Evolutionary conservation across 2,329 filamentous ascomycete genomes (phyloP).

Genomic region (Trichoderma asperellum): DNA sequence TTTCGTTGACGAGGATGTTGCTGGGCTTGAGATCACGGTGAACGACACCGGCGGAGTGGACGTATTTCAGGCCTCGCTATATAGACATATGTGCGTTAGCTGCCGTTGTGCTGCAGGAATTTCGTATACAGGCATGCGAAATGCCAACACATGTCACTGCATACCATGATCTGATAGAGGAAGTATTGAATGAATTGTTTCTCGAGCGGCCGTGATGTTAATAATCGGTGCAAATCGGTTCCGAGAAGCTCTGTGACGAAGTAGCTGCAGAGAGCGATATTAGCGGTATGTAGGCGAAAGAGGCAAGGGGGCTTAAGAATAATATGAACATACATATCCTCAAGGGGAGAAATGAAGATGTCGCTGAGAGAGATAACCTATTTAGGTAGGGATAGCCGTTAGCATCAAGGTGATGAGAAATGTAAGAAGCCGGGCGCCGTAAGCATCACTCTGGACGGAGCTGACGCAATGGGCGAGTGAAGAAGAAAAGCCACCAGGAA

Average conservation of each 20-base stretch:
- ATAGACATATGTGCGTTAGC: slow-evolving; percentile 30
- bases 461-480: neutral
- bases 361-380: slow-evolving; percentile 97
- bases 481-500: neutral
- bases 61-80: slow-evolving; percentile 96
- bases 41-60: slow-evolving; percentile 96
- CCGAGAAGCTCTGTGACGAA: slow-evolving; percentile 97
- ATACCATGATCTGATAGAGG: slow-evolving; percentile 95
- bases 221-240: slow-evolving; percentile 91
- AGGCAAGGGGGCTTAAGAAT: neutral
- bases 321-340: slow-evolving; percentile 81
- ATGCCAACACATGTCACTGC: slow-evolving; percentile 38
- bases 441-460: neutral
- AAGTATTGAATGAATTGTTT: slow-evolving; percentile 99
- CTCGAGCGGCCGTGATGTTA: slow-evolving; percentile 94
- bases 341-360: slow-evolving; percentile 98
- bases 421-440: slow-evolving; percentile 20
- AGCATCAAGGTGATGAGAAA: neutral
- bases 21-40: slow-evolving; percentile 97
- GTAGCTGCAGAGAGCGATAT: slow-evolving; percentile 62
- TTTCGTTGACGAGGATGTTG: slow-evolving; percentile 99
- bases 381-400: slow-evolving; percentile 21
- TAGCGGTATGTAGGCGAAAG: neutral
- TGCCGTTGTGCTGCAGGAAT: neutral
- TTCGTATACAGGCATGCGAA: neutral